Evolutionary conservation across 1,139 yeast species (phyloP), one percentile per base, ranked within the genome.

Genomic region (Keqinozyma sinolaborantium): DNA sequence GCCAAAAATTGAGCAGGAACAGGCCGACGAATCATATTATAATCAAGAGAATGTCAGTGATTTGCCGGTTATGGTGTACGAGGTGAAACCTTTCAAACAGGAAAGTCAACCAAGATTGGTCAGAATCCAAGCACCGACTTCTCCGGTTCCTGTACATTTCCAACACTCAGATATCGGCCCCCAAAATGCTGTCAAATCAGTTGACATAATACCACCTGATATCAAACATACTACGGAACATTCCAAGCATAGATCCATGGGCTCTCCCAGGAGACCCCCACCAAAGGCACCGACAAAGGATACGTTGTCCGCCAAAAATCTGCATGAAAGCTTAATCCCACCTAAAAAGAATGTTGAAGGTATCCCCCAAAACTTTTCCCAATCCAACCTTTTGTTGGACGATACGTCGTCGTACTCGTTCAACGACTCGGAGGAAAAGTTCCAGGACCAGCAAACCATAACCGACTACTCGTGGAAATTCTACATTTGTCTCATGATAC

Each of bases 401-500:
- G n/a, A n/a, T n/a, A n/a, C n/a, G n/a, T n/a, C n/a, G n/a, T n/a
- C n/a, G n/a, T n/a, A n/a, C n/a, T n/a, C n/a, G n/a, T n/a, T n/a
- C n/a, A n/a, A n/a, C n/a, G n/a, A n/a, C n/a, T n/a, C n/a, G n/a
- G n/a, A n/a, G n/a, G n/a, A n/a, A n/a, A n/a, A n/a, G n/a, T n/a
- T n/a, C n/a, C n/a, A n/a, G n/a, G n/a, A n/a, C n/a, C n/a, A n/a
- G n/a, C n/a, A n/a, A n/a, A n/a, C n/a, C n/a, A n/a, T n/a, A n/a
- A 10, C 16, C 13, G 29, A 31, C 12, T 53, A 44, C 29, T 36
- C 52, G 1, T 47, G 53, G 56, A n/a, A 39, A 5, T 39, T 42
- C 25, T 57, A 51, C 34, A 4, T 31, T 1, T 12, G 42, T 11
- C 35, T 61, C 44, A 51, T 59, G 62, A 27, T 52, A 3, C 13